Percentiles rank a stretch among this genome's conserved stretches.
These are phyloP conservation scores for Xanthoconium stramineum DNA, from an alignment of 768 basidiomycete species.

Conservation along the genomic window DNA sequence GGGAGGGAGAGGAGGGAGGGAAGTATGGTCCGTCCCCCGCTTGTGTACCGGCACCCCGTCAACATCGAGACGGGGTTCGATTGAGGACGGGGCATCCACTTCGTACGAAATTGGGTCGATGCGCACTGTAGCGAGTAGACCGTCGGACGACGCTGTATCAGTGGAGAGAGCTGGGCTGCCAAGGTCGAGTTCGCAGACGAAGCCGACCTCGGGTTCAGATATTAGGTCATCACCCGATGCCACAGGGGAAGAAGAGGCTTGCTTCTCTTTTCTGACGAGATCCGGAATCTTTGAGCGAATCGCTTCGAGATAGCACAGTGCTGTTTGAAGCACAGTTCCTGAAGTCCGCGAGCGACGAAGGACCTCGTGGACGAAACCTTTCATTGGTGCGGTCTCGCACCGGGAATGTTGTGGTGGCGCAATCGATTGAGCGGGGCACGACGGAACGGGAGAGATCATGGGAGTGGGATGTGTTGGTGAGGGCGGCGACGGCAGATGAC, in stretches of 20 bases:
- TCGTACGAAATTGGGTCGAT: constrained; percentile 31
- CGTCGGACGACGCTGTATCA: constrained; percentile 16
- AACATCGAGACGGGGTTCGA: constrained; percentile 11
- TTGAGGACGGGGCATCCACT: constrained; percentile 15
- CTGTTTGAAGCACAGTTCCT: constrained; percentile 80
- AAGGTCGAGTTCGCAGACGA: constrained; percentile 39
- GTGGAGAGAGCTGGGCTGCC: constrained; percentile 9
- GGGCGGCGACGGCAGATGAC: constrained; percentile 51
- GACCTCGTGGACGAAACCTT: constrained; percentile 84
- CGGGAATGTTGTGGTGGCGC: constrained; percentile 11
- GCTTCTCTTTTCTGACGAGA: constrained; percentile 50
- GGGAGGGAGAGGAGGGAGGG: constrained; percentile 35
- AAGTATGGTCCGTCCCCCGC: constrained; percentile 12
- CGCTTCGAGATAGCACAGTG: constrained; percentile 84
- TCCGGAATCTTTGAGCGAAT: constrained; percentile 70
- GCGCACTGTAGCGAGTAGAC: constrained; percentile 43
- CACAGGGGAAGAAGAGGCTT: constrained; percentile 39
- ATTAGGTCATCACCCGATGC: constrained; percentile 44
- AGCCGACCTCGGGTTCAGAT: constrained; percentile 40
- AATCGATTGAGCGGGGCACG: constrained; percentile 23
- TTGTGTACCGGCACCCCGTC: constrained; percentile 9
- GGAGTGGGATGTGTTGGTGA: constrained; percentile 45
- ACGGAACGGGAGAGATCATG: constrained; percentile 27
- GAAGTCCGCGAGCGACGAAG: constrained; percentile 84
- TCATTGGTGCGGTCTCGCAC: constrained; percentile 54